phyloP scores from a whole-genome alignment of 2,329 filamentous ascomycete species.

The Trichoderma asperellum region DNA sequence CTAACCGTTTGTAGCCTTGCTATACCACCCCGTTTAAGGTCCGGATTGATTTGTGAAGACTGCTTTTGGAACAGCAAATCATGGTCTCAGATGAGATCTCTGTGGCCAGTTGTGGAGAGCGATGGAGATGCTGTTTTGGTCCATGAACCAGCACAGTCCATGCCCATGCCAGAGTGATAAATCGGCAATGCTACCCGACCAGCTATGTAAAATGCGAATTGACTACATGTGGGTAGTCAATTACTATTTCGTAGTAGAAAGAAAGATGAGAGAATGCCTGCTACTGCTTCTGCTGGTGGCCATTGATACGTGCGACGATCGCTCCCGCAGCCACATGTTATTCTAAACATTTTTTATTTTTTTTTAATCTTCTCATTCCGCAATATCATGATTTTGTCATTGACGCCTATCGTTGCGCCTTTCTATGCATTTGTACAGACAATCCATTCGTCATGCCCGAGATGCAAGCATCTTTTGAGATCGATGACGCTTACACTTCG shows the following conservation, averaged over 20 bases:
- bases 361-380: not conserved
- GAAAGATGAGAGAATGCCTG: not conserved
- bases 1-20: not conserved
- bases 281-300: not conserved
- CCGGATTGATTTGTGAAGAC: not conserved
- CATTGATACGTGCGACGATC: not conserved
- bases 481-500: constrained; percentile 23
- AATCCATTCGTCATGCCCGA: not conserved
- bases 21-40: not conserved
- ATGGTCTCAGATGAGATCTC: constrained; percentile 36
- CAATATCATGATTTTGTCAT: not conserved
- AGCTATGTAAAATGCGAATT: not conserved
- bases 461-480: not conserved
- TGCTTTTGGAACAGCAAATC: not conserved
- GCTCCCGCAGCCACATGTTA: not conserved
- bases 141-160: not conserved
- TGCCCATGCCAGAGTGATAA: not conserved
- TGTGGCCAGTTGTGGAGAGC: not conserved
- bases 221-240: not conserved
- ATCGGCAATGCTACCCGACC: not conserved
- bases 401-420: not conserved
- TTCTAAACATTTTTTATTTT: not conserved
- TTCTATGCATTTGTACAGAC: not conserved
- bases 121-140: not conserved
- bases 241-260: not conserved